These are phyloP conservation scores for Elymus sibiricus DNA, from an alignment of 176 grass and related monocot species.

Conservation along the genomic window DNA sequence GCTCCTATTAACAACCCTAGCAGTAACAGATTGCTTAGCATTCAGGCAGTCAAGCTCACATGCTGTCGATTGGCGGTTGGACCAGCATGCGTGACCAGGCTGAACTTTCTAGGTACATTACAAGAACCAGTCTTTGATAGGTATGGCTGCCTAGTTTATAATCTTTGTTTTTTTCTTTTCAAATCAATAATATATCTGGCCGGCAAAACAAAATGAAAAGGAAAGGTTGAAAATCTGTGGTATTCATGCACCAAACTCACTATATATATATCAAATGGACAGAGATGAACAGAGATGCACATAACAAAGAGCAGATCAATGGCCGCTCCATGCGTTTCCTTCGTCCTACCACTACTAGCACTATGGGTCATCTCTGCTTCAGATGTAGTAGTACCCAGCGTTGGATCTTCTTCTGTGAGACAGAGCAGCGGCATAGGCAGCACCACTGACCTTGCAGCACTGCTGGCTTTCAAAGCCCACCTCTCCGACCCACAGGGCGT, in stretches of 20 bases:
- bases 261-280: not conserved
- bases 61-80: not conserved
- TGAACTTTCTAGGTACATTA: not conserved
- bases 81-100: not conserved
- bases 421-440: no score
- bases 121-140: no score
- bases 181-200: not conserved
- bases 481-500: not conserved
- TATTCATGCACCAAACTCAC: not conserved
- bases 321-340: not conserved
- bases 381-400: not conserved
- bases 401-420: no score
- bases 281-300: not conserved
- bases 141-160: no score
- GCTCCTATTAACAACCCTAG: not conserved
- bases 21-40: not conserved
- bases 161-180: no score
- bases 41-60: no score
- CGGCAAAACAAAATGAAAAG: not conserved
- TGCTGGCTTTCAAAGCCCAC: conserved; percentile 12
- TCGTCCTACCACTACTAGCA: not conserved
- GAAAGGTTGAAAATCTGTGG: not conserved
- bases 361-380: not conserved
- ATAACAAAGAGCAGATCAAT: not conserved
- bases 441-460: not conserved